Base-by-base conservation (phyloP, 805 yeast species). In the Hyphopichia homilentoma region DNA sequence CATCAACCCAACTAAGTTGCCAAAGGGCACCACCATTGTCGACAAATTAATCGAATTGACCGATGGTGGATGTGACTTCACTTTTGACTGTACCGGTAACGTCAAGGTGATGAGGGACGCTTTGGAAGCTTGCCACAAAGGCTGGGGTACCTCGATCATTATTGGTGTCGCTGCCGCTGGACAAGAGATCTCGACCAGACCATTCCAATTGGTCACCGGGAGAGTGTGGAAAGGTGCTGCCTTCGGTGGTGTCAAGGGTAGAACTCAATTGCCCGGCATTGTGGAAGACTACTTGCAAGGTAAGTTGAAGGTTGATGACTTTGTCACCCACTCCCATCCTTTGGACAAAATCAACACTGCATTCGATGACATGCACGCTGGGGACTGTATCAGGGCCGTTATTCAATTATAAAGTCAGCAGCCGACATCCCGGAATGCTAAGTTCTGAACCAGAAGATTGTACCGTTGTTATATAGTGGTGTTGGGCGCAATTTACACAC, bases 151-250 rank as follows among this genome's bases (percentile, higher is more conserved):
- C 56, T 87, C 96, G 15, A 75, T 90, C 48, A 72, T 93, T 52
- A 93, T 93, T 57, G 98, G 98, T 61, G 99, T 93, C 48, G 99
- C 98, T 29, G 95, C 96, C 47, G 95, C 97, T 25, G 99, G 98
- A 45, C 74, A 88, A 66, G 97, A 93, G 68, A 89, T 94, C 44
- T 66, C 95, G 37, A 93, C 97, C 29, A 80, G 97, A 67, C 98
- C 99, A 40, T 93, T 93, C 85, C 97, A 90, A 72, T 78, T 93
- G 62, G 97, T 93, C 44, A 93, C 97, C 25, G 99, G 99, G 50
- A 82, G 98, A 68, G 95, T 85, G 33, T 90, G 98, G 97, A 84
- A 78, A 62, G 99, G 99, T 51, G 86, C 95, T 54, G 99, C 99
- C n/a, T 93, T 87, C 50, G 99, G 99, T 53, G 98, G 97, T 61